Percentiles rank a stretch among this genome's conserved stretches.
phyloP scores from a whole-genome alignment of 129 eudicot species.

The Glebionis coronaria region DNA sequence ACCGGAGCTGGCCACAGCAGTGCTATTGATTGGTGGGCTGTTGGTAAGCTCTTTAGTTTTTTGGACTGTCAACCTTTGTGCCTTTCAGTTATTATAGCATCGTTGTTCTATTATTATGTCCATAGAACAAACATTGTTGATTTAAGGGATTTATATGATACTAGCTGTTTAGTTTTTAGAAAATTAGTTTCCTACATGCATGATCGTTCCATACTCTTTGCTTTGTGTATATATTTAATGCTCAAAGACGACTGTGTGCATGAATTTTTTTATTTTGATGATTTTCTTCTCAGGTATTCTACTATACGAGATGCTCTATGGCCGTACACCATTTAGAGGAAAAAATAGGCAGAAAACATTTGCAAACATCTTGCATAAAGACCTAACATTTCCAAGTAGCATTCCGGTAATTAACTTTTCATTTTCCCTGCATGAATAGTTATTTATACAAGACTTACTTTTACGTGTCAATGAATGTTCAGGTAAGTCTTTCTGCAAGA shows the following conservation, averaged over 20 bases:
- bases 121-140: too few species aligned
- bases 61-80: background rate
- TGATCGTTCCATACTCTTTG: too few species aligned
- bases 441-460: background rate
- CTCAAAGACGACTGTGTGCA: too few species aligned
- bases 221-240: too few species aligned
- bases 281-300: slow-evolving; percentile 51
- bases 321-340: slow-evolving; percentile 96
- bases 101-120: background rate
- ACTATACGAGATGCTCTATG: slow-evolving; percentile 92
- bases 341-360: slow-evolving; percentile 96
- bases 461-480: slow-evolving; percentile 18
- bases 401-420: slow-evolving; percentile 58
- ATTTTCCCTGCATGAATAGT: background rate
- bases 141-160: too few species aligned
- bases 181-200: too few species aligned
- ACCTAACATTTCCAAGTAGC: slow-evolving; percentile 97
- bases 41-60: slow-evolving; percentile 52
- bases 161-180: too few species aligned
- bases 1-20: slow-evolving; percentile 95
- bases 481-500: slow-evolving; percentile 93
- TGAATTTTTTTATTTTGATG: slow-evolving; percentile 1
- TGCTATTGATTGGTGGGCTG: slow-evolving; percentile 99
- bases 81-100: background rate
- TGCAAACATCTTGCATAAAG: slow-evolving; percentile 91